Evolutionary conservation across 2,329 filamentous ascomycete genomes (phyloP).

Genomic region (Monosporascus sp.): DNA sequence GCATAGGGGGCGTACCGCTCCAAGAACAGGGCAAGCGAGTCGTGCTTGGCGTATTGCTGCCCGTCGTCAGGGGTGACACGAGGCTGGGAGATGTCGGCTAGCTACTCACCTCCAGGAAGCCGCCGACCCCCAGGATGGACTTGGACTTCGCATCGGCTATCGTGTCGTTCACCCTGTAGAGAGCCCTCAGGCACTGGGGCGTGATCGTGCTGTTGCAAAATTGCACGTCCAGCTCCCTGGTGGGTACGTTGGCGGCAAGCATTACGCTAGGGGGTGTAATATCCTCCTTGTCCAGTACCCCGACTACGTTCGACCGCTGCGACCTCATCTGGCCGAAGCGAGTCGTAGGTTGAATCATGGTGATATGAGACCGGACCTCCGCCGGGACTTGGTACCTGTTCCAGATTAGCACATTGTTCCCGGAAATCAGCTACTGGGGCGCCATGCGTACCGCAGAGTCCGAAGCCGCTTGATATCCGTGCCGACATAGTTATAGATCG

Average conservation of each 20-base stretch:
- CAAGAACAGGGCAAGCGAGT: conserved; percentile 38
- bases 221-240: conserved; percentile 15
- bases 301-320: conserved; percentile 36
- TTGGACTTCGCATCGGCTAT: conserved; percentile 27
- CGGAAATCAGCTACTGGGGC: neutral
- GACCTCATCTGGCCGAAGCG: conserved; percentile 49
- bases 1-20: conserved; percentile 49
- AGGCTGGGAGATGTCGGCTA: neutral
- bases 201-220: conserved; percentile 37
- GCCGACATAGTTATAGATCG: conserved; percentile 45
- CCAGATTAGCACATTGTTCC: conserved; percentile 4
- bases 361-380: conserved; percentile 47
- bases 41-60: conserved; percentile 30
- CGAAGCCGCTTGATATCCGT: conserved; percentile 43
- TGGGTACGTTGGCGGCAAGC: conserved; percentile 9
- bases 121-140: conserved; percentile 39
- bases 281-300: conserved; percentile 24
- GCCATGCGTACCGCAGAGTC: conserved; percentile 25
- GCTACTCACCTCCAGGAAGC: conserved; percentile 23
- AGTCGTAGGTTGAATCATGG: conserved; percentile 62
- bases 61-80: neutral
- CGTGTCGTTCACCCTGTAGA: conserved; percentile 43
- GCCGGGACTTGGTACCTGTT: conserved; percentile 56
- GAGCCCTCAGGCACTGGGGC: conserved; percentile 41
- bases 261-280: conserved; percentile 6